Base-by-base conservation (phyloP, 768 basidiomycete genomes). In the Russula dissimulans region DNA sequence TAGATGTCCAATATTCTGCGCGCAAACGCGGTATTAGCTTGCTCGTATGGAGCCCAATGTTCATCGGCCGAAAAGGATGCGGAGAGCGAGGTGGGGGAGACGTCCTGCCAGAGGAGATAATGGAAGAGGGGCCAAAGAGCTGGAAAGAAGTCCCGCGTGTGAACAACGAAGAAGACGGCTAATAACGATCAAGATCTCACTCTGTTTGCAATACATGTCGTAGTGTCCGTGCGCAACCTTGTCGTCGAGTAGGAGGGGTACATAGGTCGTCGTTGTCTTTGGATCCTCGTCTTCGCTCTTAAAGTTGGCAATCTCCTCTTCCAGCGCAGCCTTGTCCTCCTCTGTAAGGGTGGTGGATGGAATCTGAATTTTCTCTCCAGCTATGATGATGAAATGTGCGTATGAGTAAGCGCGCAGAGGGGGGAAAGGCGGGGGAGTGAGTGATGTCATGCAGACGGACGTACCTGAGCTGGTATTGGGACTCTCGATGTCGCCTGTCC, bases 61-160 rank as follows among this genome's bases (percentile, higher is more conserved):
- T 81, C 77, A 69, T 93, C 91, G 32, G 91, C 92, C 4, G 59
- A 60, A 57, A 65, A 65, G 17, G 88, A 88, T 1, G 89, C 85
- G 66, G 90, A 89, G 67, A 93, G 91, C 31, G 87, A 87, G 9
- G 89, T 89, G n/a, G 65, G 65, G 2, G 65, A 65, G 60, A 94
- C 91, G 70, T 98, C 97, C 71, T 95, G 94, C 89, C 95, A 97
- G 57, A 97, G 86, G 58, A 98, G 83, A 71, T 98, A 98, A 75
- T 98, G 97, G 82, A 98, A 97, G 44, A 97, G 76, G 1, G 95
- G 95, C 95, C 95, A 99, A 46, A 99, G 84, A 42, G 86, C 93
- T 95, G 67, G 11, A 42, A 29, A 47, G 4, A 49, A 4, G 10
- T 32, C 26, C n/a, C 29, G 11, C 22, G 43, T 44, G 3, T 54